A percentile compares a stretch with the other conserved stretches of the same genome.
phyloP scores from a whole-genome alignment of 225 moss, liverwort and hornwort species.

The Climacium dendroides region DNA sequence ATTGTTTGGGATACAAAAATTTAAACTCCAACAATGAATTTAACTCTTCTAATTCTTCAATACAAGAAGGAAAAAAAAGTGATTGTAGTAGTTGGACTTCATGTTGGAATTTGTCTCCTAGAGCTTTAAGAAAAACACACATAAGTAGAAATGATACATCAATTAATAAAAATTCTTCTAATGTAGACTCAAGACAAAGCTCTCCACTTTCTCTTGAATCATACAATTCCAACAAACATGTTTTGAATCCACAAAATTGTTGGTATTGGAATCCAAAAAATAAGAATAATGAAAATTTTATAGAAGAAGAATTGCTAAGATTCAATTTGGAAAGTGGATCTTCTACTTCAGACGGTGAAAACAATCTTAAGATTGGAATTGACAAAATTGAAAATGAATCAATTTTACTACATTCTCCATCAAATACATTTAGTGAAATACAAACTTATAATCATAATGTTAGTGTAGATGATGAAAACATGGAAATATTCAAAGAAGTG shows the following conservation, averaged over 20 bases:
- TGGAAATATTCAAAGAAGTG: background rate
- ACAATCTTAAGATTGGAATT: background rate
- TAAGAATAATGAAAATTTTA: background rate
- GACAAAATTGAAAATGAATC: background rate
- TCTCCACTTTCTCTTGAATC: background rate
- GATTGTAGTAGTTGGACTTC: background rate
- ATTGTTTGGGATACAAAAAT: background rate
- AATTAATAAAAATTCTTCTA: background rate
- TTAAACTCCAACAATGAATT: background rate
- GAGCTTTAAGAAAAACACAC: background rate
- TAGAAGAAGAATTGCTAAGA: background rate
- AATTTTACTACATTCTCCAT: no score
- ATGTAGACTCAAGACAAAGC: background rate
- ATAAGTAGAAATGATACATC: background rate
- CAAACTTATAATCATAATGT: background rate
- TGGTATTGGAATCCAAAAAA: background rate
- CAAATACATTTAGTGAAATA: background rate
- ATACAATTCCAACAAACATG: background rate
- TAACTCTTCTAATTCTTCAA: background rate
- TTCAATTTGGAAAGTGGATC: background rate
- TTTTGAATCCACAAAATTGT: background rate
- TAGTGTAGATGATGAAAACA: background rate
- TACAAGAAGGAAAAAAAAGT: background rate
- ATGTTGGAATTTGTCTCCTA: slow-evolving; percentile 3
- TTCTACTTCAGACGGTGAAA: background rate